These are phyloP conservation scores for Jatropha curcas DNA, from an alignment of 345 rosid genomes.

Conservation along the genomic window DNA sequence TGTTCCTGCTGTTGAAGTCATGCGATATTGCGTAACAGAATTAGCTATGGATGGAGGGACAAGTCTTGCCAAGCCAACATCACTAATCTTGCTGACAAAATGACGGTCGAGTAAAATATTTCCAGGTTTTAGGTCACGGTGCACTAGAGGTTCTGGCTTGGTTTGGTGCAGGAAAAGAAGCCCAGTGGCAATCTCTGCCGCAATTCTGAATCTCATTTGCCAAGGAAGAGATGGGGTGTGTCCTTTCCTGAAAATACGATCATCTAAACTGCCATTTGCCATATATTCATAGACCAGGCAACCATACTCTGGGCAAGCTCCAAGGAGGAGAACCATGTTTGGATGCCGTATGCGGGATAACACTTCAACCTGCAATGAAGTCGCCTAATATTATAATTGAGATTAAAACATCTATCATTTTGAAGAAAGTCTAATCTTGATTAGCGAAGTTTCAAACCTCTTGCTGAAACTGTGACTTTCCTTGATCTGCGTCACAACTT, in stretches of 20 bases:
- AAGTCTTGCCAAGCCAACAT: constrained; percentile 90
- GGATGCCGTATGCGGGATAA: constrained; percentile 82
- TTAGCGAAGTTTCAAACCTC: constrained; percentile 41
- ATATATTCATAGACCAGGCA: constrained; percentile 87
- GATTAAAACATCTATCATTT: neutral
- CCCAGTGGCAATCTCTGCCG: constrained; percentile 81
- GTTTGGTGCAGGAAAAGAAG: constrained; percentile 89
- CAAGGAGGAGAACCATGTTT: constrained; percentile 93
- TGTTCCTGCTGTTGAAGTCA: constrained; percentile 95
- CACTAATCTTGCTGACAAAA: constrained; percentile 88
- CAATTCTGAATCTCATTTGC: constrained; percentile 69
- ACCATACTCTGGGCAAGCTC: constrained; percentile 87
- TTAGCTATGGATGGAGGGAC: constrained; percentile 80
- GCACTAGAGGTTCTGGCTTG: constrained; percentile 94
- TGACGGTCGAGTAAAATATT: constrained; percentile 80
- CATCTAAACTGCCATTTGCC: constrained; percentile 94
- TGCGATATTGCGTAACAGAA: constrained; percentile 66
- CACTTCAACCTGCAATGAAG: constrained; percentile 60
- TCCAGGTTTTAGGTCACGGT: constrained; percentile 88
- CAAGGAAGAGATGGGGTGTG: constrained; percentile 63
- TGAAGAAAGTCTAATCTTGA: neutral
- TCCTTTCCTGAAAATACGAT: constrained; percentile 56
- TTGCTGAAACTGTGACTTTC: constrained; percentile 76
- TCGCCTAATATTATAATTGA: neutral
- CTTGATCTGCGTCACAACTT: constrained; percentile 85